phyloP scores from a whole-genome alignment of 352 stramenopile species.

The Pythium apleroticum region DNA sequence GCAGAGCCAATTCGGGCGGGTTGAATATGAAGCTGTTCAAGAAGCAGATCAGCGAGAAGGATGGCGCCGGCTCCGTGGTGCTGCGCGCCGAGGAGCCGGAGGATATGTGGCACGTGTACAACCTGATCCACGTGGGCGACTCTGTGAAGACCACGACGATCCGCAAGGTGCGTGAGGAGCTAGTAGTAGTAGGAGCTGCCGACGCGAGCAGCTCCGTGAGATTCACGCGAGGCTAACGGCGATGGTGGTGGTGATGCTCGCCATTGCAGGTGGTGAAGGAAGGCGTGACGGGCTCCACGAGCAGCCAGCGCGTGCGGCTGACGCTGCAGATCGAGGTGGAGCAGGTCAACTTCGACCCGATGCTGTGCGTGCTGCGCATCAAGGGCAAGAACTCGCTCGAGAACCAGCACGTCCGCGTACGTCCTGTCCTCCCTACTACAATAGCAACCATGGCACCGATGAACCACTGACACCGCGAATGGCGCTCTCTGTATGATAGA shows the following conservation, averaged over 20 bases:
- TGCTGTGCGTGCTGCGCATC: conserved; percentile 92
- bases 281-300: conserved; percentile 93
- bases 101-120: conserved; percentile 99
- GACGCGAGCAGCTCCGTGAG: conserved; percentile 3
- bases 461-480: too few relatives aligned
- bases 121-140: conserved; percentile 95
- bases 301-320: conserved; percentile 93
- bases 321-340: conserved; percentile 95
- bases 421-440: conserved; percentile 14
- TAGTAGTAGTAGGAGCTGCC: not conserved
- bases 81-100: conserved; percentile 95
- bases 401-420: conserved; percentile 93
- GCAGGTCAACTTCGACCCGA: conserved; percentile 96
- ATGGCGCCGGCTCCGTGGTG: conserved; percentile 91
- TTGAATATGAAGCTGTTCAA: conserved; percentile 91
- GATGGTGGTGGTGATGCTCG: not conserved
- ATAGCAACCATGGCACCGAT: not conserved
- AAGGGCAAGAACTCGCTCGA: conserved; percentile 94
- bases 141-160: conserved; percentile 96
- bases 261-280: conserved; percentile 90
- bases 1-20: not conserved
- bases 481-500: conserved; percentile 30
- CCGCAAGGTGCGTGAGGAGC: conserved; percentile 87
- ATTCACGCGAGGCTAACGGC: not conserved
- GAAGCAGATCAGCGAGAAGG: conserved; percentile 94